Percentiles rank a stretch among this genome's conserved stretches.
Conservation (phyloP, 208 protist genomes). For the Porcisia hertigi region DNA sequence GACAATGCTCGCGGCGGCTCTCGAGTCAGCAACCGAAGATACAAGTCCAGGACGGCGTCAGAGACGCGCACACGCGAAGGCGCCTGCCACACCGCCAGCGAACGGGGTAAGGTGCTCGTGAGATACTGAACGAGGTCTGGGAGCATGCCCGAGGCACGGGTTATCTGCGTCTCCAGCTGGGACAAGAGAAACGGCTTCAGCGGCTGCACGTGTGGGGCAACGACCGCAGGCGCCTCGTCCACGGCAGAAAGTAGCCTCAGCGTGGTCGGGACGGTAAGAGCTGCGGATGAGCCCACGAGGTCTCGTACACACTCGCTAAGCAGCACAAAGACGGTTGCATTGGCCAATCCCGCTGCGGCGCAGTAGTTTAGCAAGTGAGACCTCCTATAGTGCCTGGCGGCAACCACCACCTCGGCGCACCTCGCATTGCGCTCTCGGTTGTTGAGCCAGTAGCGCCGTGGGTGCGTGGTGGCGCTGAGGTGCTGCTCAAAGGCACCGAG, state of each 20-base stretch:
- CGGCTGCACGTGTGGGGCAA: constrained; percentile 3
- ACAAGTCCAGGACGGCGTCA: constrained; percentile 64
- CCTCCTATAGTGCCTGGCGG: neutral
- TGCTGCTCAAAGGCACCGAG: neutral
- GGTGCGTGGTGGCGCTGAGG: neutral
- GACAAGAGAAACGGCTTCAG: constrained; percentile 14
- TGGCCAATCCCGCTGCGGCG: neutral
- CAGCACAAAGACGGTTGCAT: constrained; percentile 4
- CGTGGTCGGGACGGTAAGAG: neutral
- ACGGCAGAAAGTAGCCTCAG: constrained; percentile 21
- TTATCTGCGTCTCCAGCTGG: constrained; percentile 16
- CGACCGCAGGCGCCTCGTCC: constrained; percentile 8
- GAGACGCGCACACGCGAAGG: constrained; percentile 25
- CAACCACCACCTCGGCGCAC: constrained; percentile 12
- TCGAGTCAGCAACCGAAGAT: constrained; percentile 43
- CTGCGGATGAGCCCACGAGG: neutral
- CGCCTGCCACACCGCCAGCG: neutral
- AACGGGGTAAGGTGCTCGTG: neutral
- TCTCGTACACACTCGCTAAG: constrained; percentile 19
- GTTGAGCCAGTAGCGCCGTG: constrained; percentile 17
- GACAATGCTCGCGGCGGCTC: constrained; percentile 18
- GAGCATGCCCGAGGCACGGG: constrained; percentile 11
- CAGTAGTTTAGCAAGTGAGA: neutral
- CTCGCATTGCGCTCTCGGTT: constrained; percentile 1
- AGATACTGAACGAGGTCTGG: constrained; percentile 18